Percentiles rank a stretch among this genome's conserved stretches.
These are phyloP conservation scores for Rubroshorea leprosula DNA, from an alignment of 345 rosid genomes.

Conservation along the genomic window DNA sequence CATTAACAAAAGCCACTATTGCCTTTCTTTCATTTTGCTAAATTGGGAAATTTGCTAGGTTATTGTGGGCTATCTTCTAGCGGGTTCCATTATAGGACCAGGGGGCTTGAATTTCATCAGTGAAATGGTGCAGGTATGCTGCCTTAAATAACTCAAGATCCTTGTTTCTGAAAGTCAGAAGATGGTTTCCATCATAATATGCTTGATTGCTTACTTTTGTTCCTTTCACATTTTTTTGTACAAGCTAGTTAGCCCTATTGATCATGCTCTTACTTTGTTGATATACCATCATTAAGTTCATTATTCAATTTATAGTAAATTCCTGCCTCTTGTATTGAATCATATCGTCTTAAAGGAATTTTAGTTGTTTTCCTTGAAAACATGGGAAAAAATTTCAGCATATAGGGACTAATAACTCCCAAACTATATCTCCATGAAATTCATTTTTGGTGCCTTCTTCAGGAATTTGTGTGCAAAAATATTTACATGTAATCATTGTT, in stretches of 20 bases:
- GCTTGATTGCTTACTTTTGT: background rate
- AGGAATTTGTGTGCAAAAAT: background rate
- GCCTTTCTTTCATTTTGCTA: background rate
- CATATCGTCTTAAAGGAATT: conserved; percentile 2
- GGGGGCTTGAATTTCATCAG: conserved; percentile 96
- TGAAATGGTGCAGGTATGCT: conserved; percentile 96
- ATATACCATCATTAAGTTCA: background rate
- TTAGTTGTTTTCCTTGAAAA: background rate
- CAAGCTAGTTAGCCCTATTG: background rate
- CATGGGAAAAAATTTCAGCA: background rate
- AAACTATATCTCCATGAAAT: conserved; percentile 3
- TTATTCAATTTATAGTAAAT: background rate
- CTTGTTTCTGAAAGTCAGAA: background rate
- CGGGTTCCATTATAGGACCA: conserved; percentile 93
- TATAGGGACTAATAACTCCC: conserved; percentile 1
- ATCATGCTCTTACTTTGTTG: conserved; percentile 7
- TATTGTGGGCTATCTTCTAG: conserved; percentile 97
- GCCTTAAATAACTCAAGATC: conserved; percentile 6
- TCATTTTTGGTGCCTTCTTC: background rate
- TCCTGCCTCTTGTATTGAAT: background rate
- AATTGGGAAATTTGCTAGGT: conserved; percentile 37
- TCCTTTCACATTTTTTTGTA: conserved; percentile 1
- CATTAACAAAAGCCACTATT: background rate
- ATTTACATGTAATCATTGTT: conserved; percentile 6
- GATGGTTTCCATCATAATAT: background rate